Base-by-base conservation (phyloP, 768 basidiomycete genomes). In the Phaeotremella skinneri region DNA sequence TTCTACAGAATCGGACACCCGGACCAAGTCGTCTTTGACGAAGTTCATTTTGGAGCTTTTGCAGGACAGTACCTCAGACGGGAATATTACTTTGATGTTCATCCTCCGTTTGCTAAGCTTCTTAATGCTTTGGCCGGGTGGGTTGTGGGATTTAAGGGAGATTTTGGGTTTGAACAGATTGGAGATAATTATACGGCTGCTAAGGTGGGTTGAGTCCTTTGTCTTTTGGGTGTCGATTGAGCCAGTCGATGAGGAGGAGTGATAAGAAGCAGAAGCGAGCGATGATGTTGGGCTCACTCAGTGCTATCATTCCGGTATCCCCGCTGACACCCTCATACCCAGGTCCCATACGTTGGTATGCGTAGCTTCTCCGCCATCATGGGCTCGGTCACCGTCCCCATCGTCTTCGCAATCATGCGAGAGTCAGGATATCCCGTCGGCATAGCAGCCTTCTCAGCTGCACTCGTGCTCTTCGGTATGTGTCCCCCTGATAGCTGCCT, bases 61-160 rank as follows among this genome's bases (percentile, higher is more conserved):
- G 93, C 96, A 13, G 85, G 90, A 4, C 89, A 91, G 78, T 99
- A 99, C 78, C 86, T 98, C 25, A 80, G 80, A 47, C 83, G 94
- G 64, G 85, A 96, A 78, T 99, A 97, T 80, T 98, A 98, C 79
- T 99, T 99, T 81, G 96, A 99, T 75, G 94, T 99, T 6, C 96
- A 99, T 71, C 96, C 96, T 34, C 96, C 96, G 1, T 84, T 98
- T 52, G 93, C 96, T 41, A 99, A 99, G 76, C 83, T 99, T 60
- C 82, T 99, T 25, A 90, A 94, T 71, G 96, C 87, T 41, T 83
- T 96, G 31, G 89, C 90, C 27, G 96, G 91, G 62, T 98, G 91
- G 91, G 88, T 93, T 57, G 90, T 92, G 29, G 96, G 94, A 9
- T 98, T 93, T 72, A 89, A 97, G 66, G 96, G 96, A 39, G 81